phyloP scores from a whole-genome alignment of 306 rosid genomes.

The Morella rubra region DNA sequence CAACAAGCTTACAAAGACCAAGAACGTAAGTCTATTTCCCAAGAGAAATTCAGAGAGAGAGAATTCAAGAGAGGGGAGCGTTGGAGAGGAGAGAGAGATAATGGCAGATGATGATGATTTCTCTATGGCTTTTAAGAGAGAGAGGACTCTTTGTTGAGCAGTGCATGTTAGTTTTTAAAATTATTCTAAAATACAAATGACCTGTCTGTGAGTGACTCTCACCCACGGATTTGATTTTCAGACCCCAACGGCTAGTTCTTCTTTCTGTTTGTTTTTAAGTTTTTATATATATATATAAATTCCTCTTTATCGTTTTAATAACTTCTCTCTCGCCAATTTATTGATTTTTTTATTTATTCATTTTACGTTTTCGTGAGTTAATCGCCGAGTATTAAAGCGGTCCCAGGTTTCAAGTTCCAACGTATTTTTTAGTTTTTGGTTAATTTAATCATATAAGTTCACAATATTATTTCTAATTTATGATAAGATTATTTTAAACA shows the following conservation, averaged over 20 bases:
- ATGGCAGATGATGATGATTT: not conserved
- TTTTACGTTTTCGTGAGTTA: conserved; percentile 13
- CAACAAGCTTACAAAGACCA: conserved; percentile 16
- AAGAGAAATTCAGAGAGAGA: not conserved
- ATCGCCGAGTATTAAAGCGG: conserved; percentile 31
- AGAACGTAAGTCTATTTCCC: not conserved
- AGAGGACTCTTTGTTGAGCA: not conserved
- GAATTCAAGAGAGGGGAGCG: too few species aligned
- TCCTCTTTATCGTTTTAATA: not conserved
- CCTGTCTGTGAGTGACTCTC: conserved; percentile 25
- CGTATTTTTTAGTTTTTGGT: conserved; percentile 32
- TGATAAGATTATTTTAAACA: too few species aligned
- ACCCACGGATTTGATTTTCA: conserved; percentile 51
- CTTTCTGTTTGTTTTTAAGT: not conserved
- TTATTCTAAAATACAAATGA: too few species aligned
- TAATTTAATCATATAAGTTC: not conserved
- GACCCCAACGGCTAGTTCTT: conserved; percentile 82
- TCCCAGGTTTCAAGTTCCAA: conserved; percentile 37
- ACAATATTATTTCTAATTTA: too few species aligned
- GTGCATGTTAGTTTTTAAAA: too few species aligned
- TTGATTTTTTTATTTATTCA: not conserved
- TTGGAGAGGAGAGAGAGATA: conserved; percentile 18
- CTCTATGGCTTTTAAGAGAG: conserved; percentile 9
- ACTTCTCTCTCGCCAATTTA: not conserved
- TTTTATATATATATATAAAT: conserved; percentile 8